phyloP scores from a whole-genome alignment of 1,284 basidiomycete genomes.

The Tilletia walkeri region DNA sequence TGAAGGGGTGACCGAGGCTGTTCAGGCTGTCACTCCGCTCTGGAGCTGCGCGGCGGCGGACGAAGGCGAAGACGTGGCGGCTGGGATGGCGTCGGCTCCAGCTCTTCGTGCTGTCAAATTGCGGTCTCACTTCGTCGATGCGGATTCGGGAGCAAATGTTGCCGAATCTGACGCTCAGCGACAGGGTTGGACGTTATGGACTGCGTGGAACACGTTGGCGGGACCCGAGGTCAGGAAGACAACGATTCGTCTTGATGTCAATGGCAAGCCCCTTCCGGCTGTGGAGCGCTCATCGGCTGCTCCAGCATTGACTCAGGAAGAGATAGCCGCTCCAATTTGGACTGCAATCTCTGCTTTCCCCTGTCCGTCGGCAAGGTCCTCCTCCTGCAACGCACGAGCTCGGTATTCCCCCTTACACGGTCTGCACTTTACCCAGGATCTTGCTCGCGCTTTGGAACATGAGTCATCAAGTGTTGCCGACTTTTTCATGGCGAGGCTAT shows the following conservation, averaged over 20 bases:
- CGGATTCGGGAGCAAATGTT: background rate
- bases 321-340: constrained; percentile 21
- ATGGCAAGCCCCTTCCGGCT: background rate
- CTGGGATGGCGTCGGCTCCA: background rate
- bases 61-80: constrained; percentile 9
- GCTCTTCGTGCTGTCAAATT: background rate
- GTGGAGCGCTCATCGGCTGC: no score
- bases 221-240: constrained; percentile 38
- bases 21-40: background rate
- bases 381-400: constrained; percentile 18
- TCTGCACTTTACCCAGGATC: constrained; percentile 39
- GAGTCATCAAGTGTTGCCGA: constrained; percentile 30
- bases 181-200: constrained; percentile 43
- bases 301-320: constrained; percentile 20
- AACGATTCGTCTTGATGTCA: constrained; percentile 23
- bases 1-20: background rate
- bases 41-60: constrained; percentile 16
- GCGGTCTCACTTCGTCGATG: background rate
- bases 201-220: constrained; percentile 46
- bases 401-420: constrained; percentile 42
- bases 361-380: constrained; percentile 30
- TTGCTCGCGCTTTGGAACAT: constrained; percentile 27
- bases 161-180: background rate
- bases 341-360: background rate
- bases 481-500: constrained; percentile 42